Conservation (phyloP, 441 rosid genomes). For the Aquilaria agallochum region DNA sequence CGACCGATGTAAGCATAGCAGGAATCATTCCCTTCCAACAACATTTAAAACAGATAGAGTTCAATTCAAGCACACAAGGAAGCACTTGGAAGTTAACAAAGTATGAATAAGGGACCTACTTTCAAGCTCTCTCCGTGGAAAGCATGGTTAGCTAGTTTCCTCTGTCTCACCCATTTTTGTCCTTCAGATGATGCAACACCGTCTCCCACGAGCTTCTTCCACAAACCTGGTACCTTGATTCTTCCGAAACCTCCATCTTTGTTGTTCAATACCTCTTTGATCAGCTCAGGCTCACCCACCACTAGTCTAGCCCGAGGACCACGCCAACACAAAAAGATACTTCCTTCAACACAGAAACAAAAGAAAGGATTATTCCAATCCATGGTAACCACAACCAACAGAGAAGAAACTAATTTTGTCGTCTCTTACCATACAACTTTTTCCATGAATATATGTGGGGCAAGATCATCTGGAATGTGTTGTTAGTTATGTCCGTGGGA, state of each 20-base stretch:
- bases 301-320: conserved; percentile 28
- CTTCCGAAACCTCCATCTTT: conserved; percentile 20
- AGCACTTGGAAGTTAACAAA: not conserved
- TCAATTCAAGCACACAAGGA: no score
- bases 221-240: not conserved
- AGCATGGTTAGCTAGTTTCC: conserved; percentile 31
- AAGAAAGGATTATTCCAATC: not conserved
- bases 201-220: conserved; percentile 29
- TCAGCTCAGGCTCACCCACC: conserved; percentile 23
- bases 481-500: conserved; percentile 24
- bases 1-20: conserved; percentile 9
- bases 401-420: not conserved
- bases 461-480: conserved; percentile 15
- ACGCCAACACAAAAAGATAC: conserved; percentile 26
- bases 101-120: conserved; percentile 7
- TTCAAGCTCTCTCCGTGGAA: conserved; percentile 17
- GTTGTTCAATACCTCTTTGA: conserved; percentile 29
- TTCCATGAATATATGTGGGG: conserved; percentile 35
- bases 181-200: conserved; percentile 27
- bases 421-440: conserved; percentile 25
- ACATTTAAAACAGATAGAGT: no score
- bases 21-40: conserved; percentile 10
- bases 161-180: conserved; percentile 29
- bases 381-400: no score
- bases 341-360: conserved; percentile 13